These are phyloP conservation scores for Escallonia herrerae DNA, from an alignment of 129 eudicot species.

Conservation along the genomic window DNA sequence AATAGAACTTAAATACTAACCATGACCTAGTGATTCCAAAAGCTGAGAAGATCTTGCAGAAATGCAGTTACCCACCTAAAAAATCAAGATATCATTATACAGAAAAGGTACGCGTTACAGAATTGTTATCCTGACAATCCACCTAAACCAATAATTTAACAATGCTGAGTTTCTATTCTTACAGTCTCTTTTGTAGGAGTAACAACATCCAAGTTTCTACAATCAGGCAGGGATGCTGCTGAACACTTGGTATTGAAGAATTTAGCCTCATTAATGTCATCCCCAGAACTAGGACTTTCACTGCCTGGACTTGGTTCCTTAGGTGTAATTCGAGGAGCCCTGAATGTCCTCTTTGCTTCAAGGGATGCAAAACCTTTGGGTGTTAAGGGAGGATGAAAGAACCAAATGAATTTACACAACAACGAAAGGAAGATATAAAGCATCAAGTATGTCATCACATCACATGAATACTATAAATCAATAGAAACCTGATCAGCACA, in stretches of 20 bases:
- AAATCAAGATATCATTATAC: conserved; percentile 7
- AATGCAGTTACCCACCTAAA: conserved; percentile 30
- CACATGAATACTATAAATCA: background rate
- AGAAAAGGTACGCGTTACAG: background rate
- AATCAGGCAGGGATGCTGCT: background rate
- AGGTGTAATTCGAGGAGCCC: conserved; percentile 67
- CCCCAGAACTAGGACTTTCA: conserved; percentile 15
- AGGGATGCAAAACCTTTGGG: conserved; percentile 79
- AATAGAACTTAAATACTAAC: conserved; percentile 26
- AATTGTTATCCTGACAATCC: background rate
- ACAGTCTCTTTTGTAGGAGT: conserved; percentile 9
- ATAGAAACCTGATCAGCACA: background rate
- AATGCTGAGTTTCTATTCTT: background rate
- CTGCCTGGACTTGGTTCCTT: conserved; percentile 27
- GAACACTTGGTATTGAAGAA: conserved; percentile 7
- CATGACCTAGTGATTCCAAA: conserved; percentile 24
- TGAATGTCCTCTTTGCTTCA: conserved; percentile 88
- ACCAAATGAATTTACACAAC: background rate
- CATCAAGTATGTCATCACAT: background rate
- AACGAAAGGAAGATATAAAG: background rate
- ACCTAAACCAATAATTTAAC: background rate
- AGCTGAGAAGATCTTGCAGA: conserved; percentile 17
- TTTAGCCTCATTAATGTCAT: conserved; percentile 17
- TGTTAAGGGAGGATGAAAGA: conserved; percentile 32
- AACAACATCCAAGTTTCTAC: background rate